These are phyloP conservation scores for Isabelozyma pseudorhagii DNA, from an alignment of 805 yeast species.

Conservation along the genomic window DNA sequence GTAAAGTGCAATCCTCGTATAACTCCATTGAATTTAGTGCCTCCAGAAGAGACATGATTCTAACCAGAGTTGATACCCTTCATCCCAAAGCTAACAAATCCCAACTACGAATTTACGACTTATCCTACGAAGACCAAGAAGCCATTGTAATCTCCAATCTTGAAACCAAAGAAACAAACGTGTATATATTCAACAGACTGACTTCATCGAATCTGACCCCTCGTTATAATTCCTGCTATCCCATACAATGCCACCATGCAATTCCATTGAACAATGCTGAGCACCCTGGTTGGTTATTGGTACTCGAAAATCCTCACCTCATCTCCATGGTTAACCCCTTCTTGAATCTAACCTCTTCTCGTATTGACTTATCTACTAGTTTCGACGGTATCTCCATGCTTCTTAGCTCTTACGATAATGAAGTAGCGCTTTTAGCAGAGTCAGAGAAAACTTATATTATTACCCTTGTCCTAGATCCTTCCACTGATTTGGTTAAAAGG, in stretches of 20 bases:
- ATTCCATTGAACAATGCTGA: conserved; percentile 28
- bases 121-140: conserved; percentile 54
- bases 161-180: conserved; percentile 38
- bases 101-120: conserved; percentile 32
- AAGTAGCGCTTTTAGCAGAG: conserved; percentile 20
- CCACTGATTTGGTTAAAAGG: conserved; percentile 35
- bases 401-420: conserved; percentile 25
- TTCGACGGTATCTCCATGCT: conserved; percentile 18
- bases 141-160: conserved; percentile 55
- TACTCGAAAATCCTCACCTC: conserved; percentile 32
- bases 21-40: conserved; percentile 26
- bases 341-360: conserved; percentile 43
- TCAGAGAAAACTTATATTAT: conserved; percentile 21
- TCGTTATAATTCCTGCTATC: conserved; percentile 27
- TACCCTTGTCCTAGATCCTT: conserved; percentile 43
- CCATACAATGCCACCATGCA: conserved; percentile 33
- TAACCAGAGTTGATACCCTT: conserved; percentile 55
- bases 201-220: conserved; percentile 19
- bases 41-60: conserved; percentile 64
- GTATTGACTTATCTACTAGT: conserved; percentile 14
- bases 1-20: conserved; percentile 12
- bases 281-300: conserved; percentile 44
- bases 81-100: conserved; percentile 25
- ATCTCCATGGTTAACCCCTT: conserved; percentile 55
- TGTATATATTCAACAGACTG: conserved; percentile 47